Evolutionary conservation across 176 grass and related monocot genomes (phyloP), one percentile per base, ranked within the genome.

Genomic region (Aegilops tauschii): DNA sequence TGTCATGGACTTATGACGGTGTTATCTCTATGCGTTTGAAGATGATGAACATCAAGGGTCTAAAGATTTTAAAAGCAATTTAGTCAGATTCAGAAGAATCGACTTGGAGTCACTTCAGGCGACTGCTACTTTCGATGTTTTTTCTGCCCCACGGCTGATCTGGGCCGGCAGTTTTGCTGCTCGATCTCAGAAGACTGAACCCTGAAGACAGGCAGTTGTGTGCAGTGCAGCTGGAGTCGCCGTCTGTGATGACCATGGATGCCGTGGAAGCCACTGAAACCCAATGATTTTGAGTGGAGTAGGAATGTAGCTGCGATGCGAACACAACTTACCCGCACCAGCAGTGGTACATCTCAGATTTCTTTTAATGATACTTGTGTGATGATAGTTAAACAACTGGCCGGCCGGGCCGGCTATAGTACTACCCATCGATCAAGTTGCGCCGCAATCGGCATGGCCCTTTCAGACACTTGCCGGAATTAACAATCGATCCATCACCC

Each of bases 81-180:
- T 4, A 80, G 86, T 88, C 86, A 88, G 84, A 30, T 76, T 50
- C 16, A 81, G 85, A 91, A 63, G 81, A n/a, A 84, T 84, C 81
- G 80, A 69, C 85, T 84, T 76, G 45, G 85, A 84, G 1, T 17
- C 27, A 1, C 40, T 17, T 75, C 54, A 58, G 2, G 56, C 7
- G 0, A 42, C 20, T 40, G 76, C 17, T 30, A 50, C 16, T 42
- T 79, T 13, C 18, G 50, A 40, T 47, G 29, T 25, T 32, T 73
- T 23, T 31, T 72, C 9, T 40, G 30, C 61, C 13, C 6, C 23
- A 8, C 9, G 23, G 0, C n/a, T n/a, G 8, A 13, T 83, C 68
- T 73, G 81, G 25, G 12, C 9, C 40, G 40, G 42, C 42, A 44
- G 10, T 12, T 44, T 12, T 44, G 42, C 42, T 12, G 42, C 42